These are phyloP conservation scores for Gyrodon lividus DNA, from an alignment of 768 basidiomycete species.

Conservation along the genomic window DNA sequence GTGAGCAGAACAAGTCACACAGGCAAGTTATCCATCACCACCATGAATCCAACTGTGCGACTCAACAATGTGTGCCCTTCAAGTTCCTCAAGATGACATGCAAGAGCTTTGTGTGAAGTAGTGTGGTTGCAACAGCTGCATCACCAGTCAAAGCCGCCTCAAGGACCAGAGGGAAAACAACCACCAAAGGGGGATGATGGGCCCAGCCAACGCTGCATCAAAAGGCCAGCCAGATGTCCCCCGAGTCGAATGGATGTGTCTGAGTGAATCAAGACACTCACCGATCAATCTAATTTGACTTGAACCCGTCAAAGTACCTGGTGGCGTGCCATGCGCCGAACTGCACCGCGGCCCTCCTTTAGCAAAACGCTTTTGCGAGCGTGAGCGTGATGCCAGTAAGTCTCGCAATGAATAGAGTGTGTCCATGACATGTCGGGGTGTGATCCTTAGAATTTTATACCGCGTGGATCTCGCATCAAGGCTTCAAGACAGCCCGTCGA, in stretches of 20 bases:
- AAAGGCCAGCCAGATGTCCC: constrained; percentile 17
- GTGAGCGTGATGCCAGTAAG: constrained; percentile 21
- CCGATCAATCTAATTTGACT: constrained; percentile 18
- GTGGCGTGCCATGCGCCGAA: not conserved
- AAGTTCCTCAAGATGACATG: constrained; percentile 18
- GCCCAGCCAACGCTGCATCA: constrained; percentile 1
- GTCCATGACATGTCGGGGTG: constrained; percentile 21
- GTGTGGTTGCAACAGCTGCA: constrained; percentile 20
- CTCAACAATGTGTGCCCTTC: constrained; percentile 29
- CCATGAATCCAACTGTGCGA: constrained; percentile 21
- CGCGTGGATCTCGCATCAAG: constrained; percentile 19
- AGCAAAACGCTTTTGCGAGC: constrained; percentile 11
- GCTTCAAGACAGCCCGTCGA: constrained; percentile 6
- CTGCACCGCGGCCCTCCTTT: constrained; percentile 5
- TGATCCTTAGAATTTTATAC: constrained; percentile 27
- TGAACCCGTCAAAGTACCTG: not conserved
- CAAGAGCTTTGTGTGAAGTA: constrained; percentile 30
- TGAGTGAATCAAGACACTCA: constrained; percentile 35
- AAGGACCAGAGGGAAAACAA: constrained; percentile 8
- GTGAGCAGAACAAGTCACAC: not conserved
- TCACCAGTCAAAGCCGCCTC: not conserved
- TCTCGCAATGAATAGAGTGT: constrained; percentile 19
- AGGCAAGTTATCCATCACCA: constrained; percentile 35
- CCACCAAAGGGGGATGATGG: not conserved
- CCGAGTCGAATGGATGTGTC: constrained; percentile 20